phyloP scores from a whole-genome alignment of 164 flowering plant genomes.

The Berberis thunbergii region DNA sequence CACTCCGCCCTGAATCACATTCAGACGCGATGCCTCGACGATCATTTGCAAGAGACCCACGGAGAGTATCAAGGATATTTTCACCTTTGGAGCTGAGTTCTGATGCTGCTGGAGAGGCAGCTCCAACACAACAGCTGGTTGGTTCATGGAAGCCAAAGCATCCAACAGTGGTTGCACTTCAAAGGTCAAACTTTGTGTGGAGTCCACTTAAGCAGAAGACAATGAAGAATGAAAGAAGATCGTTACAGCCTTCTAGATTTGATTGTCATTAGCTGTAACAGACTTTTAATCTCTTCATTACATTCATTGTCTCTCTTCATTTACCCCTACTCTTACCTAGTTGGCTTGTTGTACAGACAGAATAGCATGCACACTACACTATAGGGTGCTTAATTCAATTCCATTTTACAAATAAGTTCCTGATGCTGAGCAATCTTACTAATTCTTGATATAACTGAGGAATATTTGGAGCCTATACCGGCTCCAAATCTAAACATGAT shows the following conservation, averaged over 20 bases:
- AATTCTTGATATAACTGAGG: no score
- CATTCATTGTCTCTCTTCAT: no score
- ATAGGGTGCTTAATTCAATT: no score
- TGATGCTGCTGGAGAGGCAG: slow-evolving; percentile 22
- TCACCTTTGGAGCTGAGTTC: slow-evolving; percentile 36
- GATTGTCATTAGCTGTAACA: neutral
- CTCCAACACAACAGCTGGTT: slow-evolving; percentile 33
- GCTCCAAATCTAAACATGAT: no score
- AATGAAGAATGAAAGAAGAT: slow-evolving; percentile 31
- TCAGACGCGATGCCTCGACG: slow-evolving; percentile 29
- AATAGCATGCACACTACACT: no score
- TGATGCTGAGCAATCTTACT: no score
- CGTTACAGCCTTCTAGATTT: slow-evolving; percentile 26
- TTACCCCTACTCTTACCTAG: no score
- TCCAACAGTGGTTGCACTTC: slow-evolving; percentile 61
- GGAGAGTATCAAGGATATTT: slow-evolving; percentile 42
- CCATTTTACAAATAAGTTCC: no score
- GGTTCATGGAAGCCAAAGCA: slow-evolving; percentile 60
- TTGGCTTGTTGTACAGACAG: no score
- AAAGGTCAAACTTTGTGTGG: slow-evolving; percentile 48
- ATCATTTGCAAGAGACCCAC: slow-evolving; percentile 47
- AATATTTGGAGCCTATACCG: no score
- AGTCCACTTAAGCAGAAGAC: slow-evolving; percentile 60
- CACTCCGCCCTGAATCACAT: slow-evolving; percentile 38
- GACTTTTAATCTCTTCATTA: no score